Base-by-base conservation (phyloP, 345 rosid species). In the Brassica incana region DNA sequence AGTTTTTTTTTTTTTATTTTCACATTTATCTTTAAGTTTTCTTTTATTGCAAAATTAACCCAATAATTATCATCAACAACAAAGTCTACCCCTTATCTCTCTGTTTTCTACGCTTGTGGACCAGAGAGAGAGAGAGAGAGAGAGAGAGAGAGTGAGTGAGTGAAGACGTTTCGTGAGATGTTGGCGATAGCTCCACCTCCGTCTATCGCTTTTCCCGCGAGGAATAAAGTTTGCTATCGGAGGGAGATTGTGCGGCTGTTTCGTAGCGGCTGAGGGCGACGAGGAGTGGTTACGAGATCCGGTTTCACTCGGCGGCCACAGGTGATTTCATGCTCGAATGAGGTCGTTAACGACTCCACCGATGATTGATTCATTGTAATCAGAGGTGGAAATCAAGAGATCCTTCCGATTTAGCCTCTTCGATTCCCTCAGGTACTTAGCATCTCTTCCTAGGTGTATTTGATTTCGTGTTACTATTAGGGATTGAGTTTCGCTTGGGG, bases 301-400 rank as follows among this genome's bases (percentile, higher is more conserved):
- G 78, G 82, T 30, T 81, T 76, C 69, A 77, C 66, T 48, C 83
- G 85, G 48, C 82, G 69, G 43, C 83, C 88, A n/a, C 9, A 85
- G 78, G 85, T 83, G 67, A 80, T 38, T 48, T 16, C 85, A 10
- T 77, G 85, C 33, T 86, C 88, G 23, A 81, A 75, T 60, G 78
- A 81, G 43, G 81, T 84, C n/a, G 54, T 79, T 16, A 75, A 88
- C 80, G 84, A 89, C 8, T 80, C 81, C 56, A 84, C 83, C 9
- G 90, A 88, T 0, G 88, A 87, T 16, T 84, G 87, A 15, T 80
- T 88, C 80, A 82, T 86, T 12, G 84, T 86, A 36, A 88, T 85
- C 7, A 87, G 70, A 61, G 54, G 40, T 54, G 85, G 23, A 27
- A 77, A 79, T 11, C 76, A 79, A 54, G 84, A 67, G 40, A 40